These are phyloP conservation scores for Talaromyces funiculosus DNA, from an alignment of 2,329 filamentous ascomycete genomes.

Conservation along the genomic window DNA sequence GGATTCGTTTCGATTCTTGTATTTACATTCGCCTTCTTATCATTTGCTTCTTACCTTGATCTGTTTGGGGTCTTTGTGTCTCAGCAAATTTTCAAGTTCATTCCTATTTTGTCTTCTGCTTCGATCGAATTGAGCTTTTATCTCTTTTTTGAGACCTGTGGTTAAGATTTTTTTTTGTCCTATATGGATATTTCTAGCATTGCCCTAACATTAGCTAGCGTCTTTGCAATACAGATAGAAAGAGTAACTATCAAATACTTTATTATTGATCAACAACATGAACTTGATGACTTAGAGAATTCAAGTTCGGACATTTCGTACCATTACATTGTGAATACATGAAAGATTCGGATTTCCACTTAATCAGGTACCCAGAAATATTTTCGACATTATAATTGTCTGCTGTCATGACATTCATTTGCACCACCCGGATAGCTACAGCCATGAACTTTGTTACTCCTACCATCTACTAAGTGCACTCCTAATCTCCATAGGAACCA, in stretches of 20 bases:
- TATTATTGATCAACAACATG: no score
- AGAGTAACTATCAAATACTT: neutral
- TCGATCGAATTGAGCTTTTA: neutral
- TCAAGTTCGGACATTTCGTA: neutral
- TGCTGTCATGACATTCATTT: neutral
- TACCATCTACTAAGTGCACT: neutral
- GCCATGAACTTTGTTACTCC: neutral
- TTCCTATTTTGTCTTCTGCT: neutral
- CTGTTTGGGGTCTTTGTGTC: neutral
- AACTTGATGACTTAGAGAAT: neutral
- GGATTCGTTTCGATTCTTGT: neutral
- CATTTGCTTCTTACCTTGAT: neutral
- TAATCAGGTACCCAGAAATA: neutral
- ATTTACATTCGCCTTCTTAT: neutral
- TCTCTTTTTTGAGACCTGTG: neutral
- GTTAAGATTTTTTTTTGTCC: neutral
- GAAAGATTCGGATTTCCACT: no score
- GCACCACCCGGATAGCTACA: neutral
- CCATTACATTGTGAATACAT: neutral
- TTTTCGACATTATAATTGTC: neutral
- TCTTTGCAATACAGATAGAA: neutral
- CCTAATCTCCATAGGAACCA: neutral
- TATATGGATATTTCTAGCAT: neutral
- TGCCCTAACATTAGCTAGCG: neutral
- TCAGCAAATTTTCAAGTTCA: neutral